Base-by-base conservation (phyloP, 805 yeast species). In the Teunomyces pallodes region DNA sequence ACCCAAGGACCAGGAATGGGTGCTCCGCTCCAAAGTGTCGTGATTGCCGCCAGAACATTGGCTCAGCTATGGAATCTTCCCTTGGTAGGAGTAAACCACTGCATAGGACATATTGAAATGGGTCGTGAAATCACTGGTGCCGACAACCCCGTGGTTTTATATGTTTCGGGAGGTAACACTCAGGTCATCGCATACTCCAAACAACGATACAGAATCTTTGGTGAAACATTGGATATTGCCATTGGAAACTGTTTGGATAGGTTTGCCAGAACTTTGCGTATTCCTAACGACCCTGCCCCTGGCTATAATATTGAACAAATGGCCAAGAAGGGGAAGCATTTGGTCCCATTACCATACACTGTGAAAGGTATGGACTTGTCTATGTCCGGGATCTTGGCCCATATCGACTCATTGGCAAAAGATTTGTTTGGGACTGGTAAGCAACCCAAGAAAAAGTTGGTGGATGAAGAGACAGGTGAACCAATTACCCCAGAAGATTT, bases 1-100 rank as follows among this genome's bases (percentile, higher is more conserved):
- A 94, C 99, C 1, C 95, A 87, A 67, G 99, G 99, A 4, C 99
- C 99, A 0, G 99, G 99, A 0, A 94, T 94, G 98, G 99, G 99
- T 2, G 98, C 98, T 0, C 99, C 99, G 0, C 70, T 94, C 46
- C 96, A 94, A 58, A 83, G 92, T 47, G 97, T 90, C 35, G 98
- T 86, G 2, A 76, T 94, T 43, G 95, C 96, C 1, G 98, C 99
- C 1, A 74, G 99, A 61, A 84, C 97, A 0, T 69, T 91, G 33
- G 74, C 90, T 7, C 82, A 86, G 56, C 62, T 92, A 55, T 90
- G 96, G 95, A 64, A 79, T 2, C 69, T 87, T 17, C 98, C 99
- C 0, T 66, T 94, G 29, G 85, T 94, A 6, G 98, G 98, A 0
- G 99, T 94, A 3, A 94, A 94, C 60, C 99, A 94, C 66, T 94